Percentiles rank a stretch among this genome's conserved stretches.
These are phyloP conservation scores for Aspergillus awamori DNA, from an alignment of 2,329 filamentous ascomycete genomes.

Conservation along the genomic window DNA sequence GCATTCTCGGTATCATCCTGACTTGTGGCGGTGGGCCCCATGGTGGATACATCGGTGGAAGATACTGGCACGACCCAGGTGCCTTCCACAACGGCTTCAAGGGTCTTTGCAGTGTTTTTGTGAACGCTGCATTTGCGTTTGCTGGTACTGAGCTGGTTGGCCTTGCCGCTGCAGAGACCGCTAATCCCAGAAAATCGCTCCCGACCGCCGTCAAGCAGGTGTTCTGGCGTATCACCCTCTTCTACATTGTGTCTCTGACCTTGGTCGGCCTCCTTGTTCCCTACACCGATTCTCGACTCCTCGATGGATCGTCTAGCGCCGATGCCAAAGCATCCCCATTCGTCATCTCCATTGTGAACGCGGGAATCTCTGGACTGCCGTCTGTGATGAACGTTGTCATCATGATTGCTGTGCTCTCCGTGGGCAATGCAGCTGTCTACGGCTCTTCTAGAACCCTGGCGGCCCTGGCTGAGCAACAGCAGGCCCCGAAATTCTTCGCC, in stretches of 20 bases:
- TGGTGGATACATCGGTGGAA: slow-evolving; percentile 76
- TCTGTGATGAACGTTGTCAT: slow-evolving; percentile 96
- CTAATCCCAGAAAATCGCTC: slow-evolving; percentile 67
- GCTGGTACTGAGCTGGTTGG: slow-evolving; percentile 65
- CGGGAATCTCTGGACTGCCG: slow-evolving; percentile 77
- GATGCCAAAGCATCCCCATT: slow-evolving; percentile 83
- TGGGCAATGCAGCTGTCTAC: slow-evolving; percentile 90
- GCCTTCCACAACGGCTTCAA: slow-evolving; percentile 70
- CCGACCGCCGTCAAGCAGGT: slow-evolving; percentile 90
- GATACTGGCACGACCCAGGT: slow-evolving; percentile 77
- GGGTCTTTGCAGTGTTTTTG: slow-evolving; percentile 65
- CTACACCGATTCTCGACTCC: slow-evolving; percentile 66
- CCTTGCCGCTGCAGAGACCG: slow-evolving; percentile 61
- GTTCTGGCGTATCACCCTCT: slow-evolving; percentile 90
- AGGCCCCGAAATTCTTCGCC: slow-evolving; percentile 74
- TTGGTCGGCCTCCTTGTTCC: slow-evolving; percentile 82
- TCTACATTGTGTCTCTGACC: slow-evolving; percentile 82
- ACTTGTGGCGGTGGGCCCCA: slow-evolving; percentile 77
- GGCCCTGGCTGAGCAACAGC: slow-evolving; percentile 83
- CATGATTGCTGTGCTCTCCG: slow-evolving; percentile 83
- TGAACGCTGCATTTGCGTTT: slow-evolving; percentile 66
- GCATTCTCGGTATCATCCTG: slow-evolving; percentile 81
- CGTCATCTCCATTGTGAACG: slow-evolving; percentile 86
- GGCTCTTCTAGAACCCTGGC: slow-evolving; percentile 88
- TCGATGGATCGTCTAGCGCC: slow-evolving; percentile 59